Percentiles rank a stretch among this genome's conserved stretches.
Conservation (phyloP, 495 filamentous ascomycete species). For the Neurospora sp. region DNA sequence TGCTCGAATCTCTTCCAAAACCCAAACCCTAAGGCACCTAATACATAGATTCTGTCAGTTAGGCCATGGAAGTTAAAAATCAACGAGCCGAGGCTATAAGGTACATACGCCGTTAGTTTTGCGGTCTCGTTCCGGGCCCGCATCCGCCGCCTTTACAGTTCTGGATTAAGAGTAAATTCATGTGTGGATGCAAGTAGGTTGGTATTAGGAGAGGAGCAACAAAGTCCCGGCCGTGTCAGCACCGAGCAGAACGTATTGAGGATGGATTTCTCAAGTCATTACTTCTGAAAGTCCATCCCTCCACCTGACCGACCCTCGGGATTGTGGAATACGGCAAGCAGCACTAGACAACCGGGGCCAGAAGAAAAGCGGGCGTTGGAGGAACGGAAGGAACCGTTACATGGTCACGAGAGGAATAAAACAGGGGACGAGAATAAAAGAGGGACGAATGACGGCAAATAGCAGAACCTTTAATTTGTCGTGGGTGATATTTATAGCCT, state of each 20-base stretch:
- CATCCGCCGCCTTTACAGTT: neutral
- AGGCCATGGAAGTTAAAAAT: too few relatives aligned
- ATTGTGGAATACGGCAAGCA: neutral
- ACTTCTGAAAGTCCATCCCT: neutral
- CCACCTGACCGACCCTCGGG: neutral
- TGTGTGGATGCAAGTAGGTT: neutral
- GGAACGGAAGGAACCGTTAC: neutral
- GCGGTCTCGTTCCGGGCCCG: neutral
- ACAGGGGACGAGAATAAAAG: neutral
- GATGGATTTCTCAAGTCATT: neutral
- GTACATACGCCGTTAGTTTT: neutral
- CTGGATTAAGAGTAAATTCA: neutral
- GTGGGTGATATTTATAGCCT: neutral
- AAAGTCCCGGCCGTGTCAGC: neutral
- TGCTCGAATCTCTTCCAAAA: too few relatives aligned
- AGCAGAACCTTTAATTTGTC: neutral
- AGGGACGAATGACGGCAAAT: neutral
- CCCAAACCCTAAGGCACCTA: too few relatives aligned
- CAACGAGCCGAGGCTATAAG: too few relatives aligned
- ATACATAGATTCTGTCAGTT: too few relatives aligned
- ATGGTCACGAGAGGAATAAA: neutral
- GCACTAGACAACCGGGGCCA: neutral
- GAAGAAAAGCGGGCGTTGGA: neutral
- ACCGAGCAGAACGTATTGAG: neutral
- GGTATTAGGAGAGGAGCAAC: neutral